These are phyloP conservation scores for Smallanthus sonchifolius DNA, from an alignment of 129 eudicot species.

Conservation along the genomic window DNA sequence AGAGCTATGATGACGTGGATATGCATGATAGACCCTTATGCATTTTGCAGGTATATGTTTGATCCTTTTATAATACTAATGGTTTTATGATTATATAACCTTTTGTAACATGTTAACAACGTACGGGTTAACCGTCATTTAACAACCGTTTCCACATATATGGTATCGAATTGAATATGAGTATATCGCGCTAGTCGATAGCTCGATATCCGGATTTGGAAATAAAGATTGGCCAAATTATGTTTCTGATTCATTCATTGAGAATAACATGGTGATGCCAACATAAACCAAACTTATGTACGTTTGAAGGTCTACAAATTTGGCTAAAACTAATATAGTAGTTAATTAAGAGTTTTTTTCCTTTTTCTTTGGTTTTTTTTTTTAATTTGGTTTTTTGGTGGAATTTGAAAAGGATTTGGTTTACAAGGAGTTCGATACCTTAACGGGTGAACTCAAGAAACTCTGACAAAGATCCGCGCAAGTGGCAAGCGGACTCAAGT, in stretches of 20 bases:
- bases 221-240: not conserved
- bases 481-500: too few species aligned
- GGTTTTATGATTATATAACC: too few species aligned
- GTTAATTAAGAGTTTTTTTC: not conserved
- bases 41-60: constrained; percentile 56
- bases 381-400: too few species aligned
- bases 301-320: not conserved
- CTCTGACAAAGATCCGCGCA: too few species aligned
- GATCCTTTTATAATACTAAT: not conserved
- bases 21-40: constrained; percentile 54
- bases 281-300: constrained; percentile 12
- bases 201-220: not conserved
- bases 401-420: too few species aligned
- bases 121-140: not conserved
- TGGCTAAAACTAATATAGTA: not conserved
- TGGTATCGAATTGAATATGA: not conserved
- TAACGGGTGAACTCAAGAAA: too few species aligned
- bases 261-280: constrained; percentile 6
- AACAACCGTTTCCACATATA: not conserved
- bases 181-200: not conserved
- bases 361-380: too few species aligned
- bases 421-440: too few species aligned
- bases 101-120: not conserved
- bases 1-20: constrained; percentile 37
- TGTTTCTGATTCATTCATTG: not conserved